Conservation (phyloP, 257 asterid species). For the Capsicum baccatum region DNA sequence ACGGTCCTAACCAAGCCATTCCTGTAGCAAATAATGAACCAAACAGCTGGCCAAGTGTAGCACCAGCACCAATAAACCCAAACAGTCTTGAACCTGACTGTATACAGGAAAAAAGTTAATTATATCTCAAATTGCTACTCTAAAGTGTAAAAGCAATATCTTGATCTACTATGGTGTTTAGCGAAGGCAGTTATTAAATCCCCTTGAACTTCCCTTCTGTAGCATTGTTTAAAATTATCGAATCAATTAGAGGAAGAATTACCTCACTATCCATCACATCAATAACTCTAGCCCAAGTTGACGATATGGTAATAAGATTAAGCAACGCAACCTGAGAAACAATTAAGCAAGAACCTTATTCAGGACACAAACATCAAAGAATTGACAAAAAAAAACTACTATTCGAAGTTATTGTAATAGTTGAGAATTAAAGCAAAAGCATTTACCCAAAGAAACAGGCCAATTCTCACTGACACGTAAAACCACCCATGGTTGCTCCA, state of each 20-base stretch:
- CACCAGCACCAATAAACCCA: slow-evolving; percentile 99
- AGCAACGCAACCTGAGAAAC: slow-evolving; percentile 84
- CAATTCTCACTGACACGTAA: slow-evolving; percentile 77
- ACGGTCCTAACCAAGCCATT: slow-evolving; percentile 98
- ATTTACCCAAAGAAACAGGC: slow-evolving; percentile 93
- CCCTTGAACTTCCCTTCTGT: not conserved
- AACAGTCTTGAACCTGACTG: slow-evolving; percentile 99
- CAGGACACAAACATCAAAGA: slow-evolving; percentile 25
- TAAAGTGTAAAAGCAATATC: not conserved
- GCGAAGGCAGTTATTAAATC: not conserved
- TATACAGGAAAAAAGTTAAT: slow-evolving; percentile 34
- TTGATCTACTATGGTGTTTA: slow-evolving; percentile 10
- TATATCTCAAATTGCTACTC: not conserved
- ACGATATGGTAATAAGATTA: slow-evolving; percentile 95
- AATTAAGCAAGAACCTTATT: slow-evolving; percentile 28
- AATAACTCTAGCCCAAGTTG: slow-evolving; percentile 98
- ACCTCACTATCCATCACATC: slow-evolving; percentile 99
- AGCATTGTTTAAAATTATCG: not conserved
- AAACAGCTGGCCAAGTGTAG: slow-evolving; percentile 95
- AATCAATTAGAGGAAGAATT: slow-evolving; percentile 39
- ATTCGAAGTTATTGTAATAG: slow-evolving; percentile 21
- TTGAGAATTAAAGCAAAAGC: slow-evolving; percentile 31
- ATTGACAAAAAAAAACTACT: not conserved
- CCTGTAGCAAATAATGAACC: slow-evolving; percentile 96
- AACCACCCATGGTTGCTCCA: slow-evolving; percentile 85